These are phyloP conservation scores for Mucor irregularis DNA, from an alignment of 371 early-diverging fungal species.

Conservation along the genomic window DNA sequence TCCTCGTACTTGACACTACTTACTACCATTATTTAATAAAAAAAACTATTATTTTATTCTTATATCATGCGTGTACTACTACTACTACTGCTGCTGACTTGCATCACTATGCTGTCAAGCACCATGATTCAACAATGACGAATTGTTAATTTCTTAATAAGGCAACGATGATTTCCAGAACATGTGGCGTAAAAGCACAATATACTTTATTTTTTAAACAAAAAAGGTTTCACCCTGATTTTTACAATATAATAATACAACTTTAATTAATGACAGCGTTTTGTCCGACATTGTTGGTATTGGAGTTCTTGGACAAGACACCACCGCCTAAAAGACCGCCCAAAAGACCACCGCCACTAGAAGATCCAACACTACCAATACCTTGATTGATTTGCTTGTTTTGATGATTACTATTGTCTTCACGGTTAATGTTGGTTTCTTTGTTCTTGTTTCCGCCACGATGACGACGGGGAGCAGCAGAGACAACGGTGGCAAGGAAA, in stretches of 20 bases:
- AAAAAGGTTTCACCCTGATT: too few relatives aligned
- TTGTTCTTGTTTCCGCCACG: neutral
- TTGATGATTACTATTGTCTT: neutral
- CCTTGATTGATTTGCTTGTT: constrained; percentile 13
- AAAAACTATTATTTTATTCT: too few relatives aligned
- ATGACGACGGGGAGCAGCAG: constrained; percentile 12
- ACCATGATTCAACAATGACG: too few relatives aligned
- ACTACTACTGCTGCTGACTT: too few relatives aligned
- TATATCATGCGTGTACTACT: too few relatives aligned
- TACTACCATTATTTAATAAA: too few relatives aligned
- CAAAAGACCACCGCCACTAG: neutral
- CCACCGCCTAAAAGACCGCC: constrained; percentile 7
- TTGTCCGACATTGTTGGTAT: constrained; percentile 11
- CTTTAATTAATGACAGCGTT: constrained; percentile 12
- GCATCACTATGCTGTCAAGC: too few relatives aligned
- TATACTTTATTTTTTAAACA: neutral
- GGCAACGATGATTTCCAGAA: too few relatives aligned
- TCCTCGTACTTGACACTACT: too few relatives aligned
- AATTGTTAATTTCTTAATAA: too few relatives aligned
- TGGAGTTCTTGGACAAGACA: constrained; percentile 6
- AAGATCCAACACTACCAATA: constrained; percentile 5
- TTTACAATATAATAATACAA: too few relatives aligned
- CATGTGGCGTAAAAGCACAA: neutral
- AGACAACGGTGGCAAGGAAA: constrained; percentile 9
- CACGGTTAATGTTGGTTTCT: neutral